Percentiles rank a stretch among this genome's conserved stretches.
These are phyloP conservation scores for Ricinus communis DNA, from an alignment of 345 rosid species.

Conservation along the genomic window DNA sequence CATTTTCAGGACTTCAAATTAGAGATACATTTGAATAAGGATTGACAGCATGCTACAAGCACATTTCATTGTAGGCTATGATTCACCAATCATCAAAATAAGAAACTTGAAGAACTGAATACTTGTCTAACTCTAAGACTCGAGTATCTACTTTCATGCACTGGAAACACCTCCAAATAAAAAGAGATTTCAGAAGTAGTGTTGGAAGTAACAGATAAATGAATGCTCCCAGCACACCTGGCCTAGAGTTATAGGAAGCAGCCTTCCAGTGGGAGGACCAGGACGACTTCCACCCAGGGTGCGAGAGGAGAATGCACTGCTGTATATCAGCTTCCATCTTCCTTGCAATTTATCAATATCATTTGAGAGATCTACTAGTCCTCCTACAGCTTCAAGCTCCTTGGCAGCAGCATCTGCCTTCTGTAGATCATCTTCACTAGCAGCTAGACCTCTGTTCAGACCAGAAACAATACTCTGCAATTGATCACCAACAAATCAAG, in stretches of 20 bases:
- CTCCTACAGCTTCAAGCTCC: constrained; percentile 68
- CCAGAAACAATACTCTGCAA: constrained; percentile 78
- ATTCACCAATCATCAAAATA: neutral
- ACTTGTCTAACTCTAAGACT: neutral
- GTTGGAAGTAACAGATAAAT: neutral
- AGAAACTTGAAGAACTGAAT: neutral
- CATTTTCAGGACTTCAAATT: neutral
- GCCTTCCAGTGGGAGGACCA: constrained; percentile 83
- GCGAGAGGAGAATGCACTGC: constrained; percentile 91
- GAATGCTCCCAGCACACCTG: constrained; percentile 47
- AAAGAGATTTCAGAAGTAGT: neutral
- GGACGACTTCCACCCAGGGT: constrained; percentile 92
- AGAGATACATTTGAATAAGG: neutral
- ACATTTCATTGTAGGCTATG: neutral
- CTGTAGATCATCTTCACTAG: constrained; percentile 56
- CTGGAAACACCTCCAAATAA: neutral
- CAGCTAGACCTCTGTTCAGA: constrained; percentile 85
- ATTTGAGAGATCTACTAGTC: constrained; percentile 56
- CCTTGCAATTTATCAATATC: constrained; percentile 77
- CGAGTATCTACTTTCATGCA: neutral
- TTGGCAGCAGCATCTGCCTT: constrained; percentile 75
- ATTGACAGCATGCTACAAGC: neutral
- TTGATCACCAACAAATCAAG: neutral
- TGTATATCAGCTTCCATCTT: constrained; percentile 79
- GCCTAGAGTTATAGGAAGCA: constrained; percentile 87